Conservation (phyloP, 1,284 basidiomycete species). For the Taiwanofungus camphoratus region DNA sequence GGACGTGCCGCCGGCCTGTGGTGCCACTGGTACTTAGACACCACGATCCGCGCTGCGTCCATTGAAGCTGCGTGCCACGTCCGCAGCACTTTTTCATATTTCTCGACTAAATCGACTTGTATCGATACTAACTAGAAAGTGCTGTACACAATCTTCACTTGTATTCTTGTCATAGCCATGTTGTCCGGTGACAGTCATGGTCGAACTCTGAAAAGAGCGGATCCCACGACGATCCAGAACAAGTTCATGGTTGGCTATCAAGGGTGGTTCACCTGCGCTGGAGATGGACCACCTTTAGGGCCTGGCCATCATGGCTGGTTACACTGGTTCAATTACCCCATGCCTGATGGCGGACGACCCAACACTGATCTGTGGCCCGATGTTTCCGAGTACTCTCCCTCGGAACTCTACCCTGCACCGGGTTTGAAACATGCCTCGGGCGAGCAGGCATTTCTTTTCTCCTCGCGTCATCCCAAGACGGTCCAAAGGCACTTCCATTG, state of each 20-base stretch:
- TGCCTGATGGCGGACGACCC: conserved; percentile 59
- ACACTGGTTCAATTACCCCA: conserved; percentile 69
- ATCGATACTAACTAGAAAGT: no score
- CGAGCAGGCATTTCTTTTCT: conserved; percentile 62
- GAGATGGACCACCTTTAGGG: conserved; percentile 36
- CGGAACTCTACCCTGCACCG: conserved; percentile 64
- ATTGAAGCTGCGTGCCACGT: no score
- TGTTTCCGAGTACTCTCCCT: conserved; percentile 57
- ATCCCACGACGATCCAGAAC: conserved; percentile 58
- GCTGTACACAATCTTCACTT: background rate
- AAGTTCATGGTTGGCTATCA: conserved; percentile 81
- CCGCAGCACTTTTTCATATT: background rate
- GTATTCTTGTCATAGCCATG: background rate
- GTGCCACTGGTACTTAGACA: no score
- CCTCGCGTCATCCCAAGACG: conserved; percentile 66
- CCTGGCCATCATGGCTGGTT: conserved; percentile 78
- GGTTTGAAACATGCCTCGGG: conserved; percentile 52
- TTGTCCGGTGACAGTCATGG: conserved; percentile 12
- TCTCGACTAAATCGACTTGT: background rate
- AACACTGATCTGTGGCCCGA: conserved; percentile 76
- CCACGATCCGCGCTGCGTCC: no score
- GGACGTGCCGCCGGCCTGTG: no score
- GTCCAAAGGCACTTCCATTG: conserved; percentile 73
- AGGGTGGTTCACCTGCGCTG: conserved; percentile 58
- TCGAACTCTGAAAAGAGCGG: conserved; percentile 29